Evolutionary conservation across 2,329 filamentous ascomycete species (phyloP).

Genomic region (Fonsecaea erecta): DNA sequence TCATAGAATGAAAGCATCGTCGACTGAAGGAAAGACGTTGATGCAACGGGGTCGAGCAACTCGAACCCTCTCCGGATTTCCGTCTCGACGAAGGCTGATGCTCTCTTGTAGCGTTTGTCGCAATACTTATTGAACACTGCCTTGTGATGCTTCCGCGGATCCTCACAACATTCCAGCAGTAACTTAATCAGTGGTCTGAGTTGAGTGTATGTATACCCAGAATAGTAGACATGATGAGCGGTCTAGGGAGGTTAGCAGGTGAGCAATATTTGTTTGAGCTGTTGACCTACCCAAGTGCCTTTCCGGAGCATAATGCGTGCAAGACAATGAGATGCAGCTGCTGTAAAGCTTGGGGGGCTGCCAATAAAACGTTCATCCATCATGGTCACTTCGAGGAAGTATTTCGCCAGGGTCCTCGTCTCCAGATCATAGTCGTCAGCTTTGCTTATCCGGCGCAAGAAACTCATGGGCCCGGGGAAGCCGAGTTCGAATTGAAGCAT

Average conservation of each 20-base stretch:
- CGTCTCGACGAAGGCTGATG: constrained; percentile 76
- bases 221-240: constrained; percentile 85
- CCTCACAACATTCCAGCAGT: constrained; percentile 85
- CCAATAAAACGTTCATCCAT: constrained; percentile 98
- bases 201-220: constrained; percentile 87
- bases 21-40: constrained; percentile 23
- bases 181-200: constrained; percentile 75
- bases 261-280: background rate
- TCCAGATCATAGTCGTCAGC: constrained; percentile 97
- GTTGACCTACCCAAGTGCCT: constrained; percentile 81
- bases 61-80: constrained; percentile 69
- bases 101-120: constrained; percentile 83
- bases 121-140: constrained; percentile 93
- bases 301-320: constrained; percentile 87
- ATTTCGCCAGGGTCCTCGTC: constrained; percentile 93
- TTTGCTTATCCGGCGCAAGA: constrained; percentile 94
- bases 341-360: constrained; percentile 84
- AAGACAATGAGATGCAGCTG: constrained; percentile 90
- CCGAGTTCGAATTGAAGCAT: constrained; percentile 96
- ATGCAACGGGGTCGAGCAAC: constrained; percentile 47
- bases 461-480: constrained; percentile 99
- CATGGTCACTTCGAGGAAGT: constrained; percentile 93
- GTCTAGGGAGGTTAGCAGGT: constrained; percentile 58
- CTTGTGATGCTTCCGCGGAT: constrained; percentile 77
- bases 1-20: constrained; percentile 33